Evolutionary conservation across 2,329 filamentous ascomycete species (phyloP), one percentile per base, ranked within the genome.

Genomic region (Venturia asperata): DNA sequence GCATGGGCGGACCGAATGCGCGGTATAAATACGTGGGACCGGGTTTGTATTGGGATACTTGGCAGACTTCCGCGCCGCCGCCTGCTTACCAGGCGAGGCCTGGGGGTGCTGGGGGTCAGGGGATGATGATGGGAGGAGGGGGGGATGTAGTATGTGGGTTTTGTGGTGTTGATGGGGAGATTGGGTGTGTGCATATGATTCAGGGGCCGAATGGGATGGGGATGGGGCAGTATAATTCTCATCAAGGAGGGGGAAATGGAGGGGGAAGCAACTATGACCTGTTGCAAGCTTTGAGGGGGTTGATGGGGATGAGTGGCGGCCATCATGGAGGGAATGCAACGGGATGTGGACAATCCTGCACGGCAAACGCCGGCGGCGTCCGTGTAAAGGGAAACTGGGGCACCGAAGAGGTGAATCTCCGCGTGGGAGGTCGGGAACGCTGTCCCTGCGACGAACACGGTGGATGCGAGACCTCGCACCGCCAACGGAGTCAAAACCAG

Each of bases 381-480:
- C 55, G 64, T 10, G 64, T 65, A 17, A 61, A 45, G n/a, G 64
- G 64, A 0, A 65, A 37, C 3, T 49, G 47, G 37, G 64, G 56
- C 30, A 21, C 37, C 21, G 47, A 61, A 41, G 58, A 65, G 11
- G 55, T 65, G 9, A 43, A 65, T 41, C 27, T 65, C 4, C n/a
- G 52, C 11, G 47, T 65, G n/a, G 64, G 64, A 43, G 64, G 64
- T 19, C 45, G 21, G 30, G 55, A 55, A 39, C 30, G 41, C 17
- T 64, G 49, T 43, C 63, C 63, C 11, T 64, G 63, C 39, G 47
- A 55, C 11, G 63, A 41, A 15, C 21, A 37, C 13, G 63, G 63
- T 15, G 63, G 63, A 15, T 64, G 63, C 17, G 63, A 64, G 17
- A n/a, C 30, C n/a, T 60, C 27, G 15, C 34, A 64, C 5, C 27